Evolutionary conservation across 495 filamentous ascomycete genomes (phyloP), one percentile per base, ranked within the genome.

Genomic region (Tuber aestivum): DNA sequence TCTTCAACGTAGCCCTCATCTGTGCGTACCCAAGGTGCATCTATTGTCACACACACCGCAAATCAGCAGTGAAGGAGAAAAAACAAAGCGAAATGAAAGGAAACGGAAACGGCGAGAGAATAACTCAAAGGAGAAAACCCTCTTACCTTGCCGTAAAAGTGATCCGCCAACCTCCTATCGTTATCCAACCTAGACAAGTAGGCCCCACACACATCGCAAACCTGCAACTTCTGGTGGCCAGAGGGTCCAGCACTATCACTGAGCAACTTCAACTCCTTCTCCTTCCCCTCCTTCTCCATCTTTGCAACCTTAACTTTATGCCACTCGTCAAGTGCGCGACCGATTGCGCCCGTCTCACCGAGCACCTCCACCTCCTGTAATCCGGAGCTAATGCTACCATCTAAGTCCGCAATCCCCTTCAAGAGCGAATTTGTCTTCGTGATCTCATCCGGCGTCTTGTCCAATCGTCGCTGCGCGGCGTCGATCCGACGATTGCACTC

Each of bases 401-500:
- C 87, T 41, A 97, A 86, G 78, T 97, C 94, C 69, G 89, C 89
- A 79, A 99, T 97, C 84, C 92, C 86, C 85, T 97, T 97, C 56
- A 97, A 89, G 76, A 98, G 85, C 32, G 90, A 88, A 83, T 97
- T 97, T n/a, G 95, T 98, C 87, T 97, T 93, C 45, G 92, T 87
- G 74, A 99, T 97, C 87, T 99, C 95, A 84, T 99, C 96, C 68
- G 94, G 94, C 0, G 96, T 98, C 87, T 98, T 98, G 85, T 99
- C 95, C 71, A 99, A 86, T 61, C 95, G 87, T 32, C 94, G 88
- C 86, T 98, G 95, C 40, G 94, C 93, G 1, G 89, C 87, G 73
- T 97, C 93, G 83, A 99, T 99, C 69, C 94, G 88, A 50, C 94
- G 89, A 84, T 99, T 96, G 87, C 95, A 98, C 79, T 97, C 94